phyloP scores from a whole-genome alignment of 805 yeast species.

The Nakazawaea molendinolei region DNA sequence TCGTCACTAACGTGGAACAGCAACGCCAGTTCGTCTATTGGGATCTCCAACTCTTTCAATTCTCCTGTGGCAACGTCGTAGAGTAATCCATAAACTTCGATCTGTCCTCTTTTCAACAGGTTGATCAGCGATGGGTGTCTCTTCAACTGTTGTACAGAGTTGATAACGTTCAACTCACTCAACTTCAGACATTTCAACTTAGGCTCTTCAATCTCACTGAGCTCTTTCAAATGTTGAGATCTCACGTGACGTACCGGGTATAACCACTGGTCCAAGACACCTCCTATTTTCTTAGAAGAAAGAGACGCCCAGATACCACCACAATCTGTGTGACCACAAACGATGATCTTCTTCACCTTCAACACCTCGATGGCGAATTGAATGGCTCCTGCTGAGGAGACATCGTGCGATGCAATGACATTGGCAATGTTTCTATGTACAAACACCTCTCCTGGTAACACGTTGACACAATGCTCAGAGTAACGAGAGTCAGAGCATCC shows the following conservation, averaged over 20 bases:
- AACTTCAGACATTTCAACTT: slow-evolving; percentile 51
- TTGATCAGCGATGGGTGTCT: slow-evolving; percentile 61
- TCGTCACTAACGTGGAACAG: slow-evolving; percentile 16
- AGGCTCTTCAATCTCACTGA: slow-evolving; percentile 45
- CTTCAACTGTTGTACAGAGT: slow-evolving; percentile 62
- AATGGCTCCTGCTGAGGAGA: slow-evolving; percentile 67
- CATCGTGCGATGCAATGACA: slow-evolving; percentile 61
- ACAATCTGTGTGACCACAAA: slow-evolving; percentile 94
- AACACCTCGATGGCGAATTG: slow-evolving; percentile 85
- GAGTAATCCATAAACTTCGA: slow-evolving; percentile 77
- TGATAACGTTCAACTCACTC: slow-evolving; percentile 69
- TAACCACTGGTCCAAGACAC: slow-evolving; percentile 68
- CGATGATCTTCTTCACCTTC: slow-evolving; percentile 72
- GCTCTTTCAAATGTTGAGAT: slow-evolving; percentile 45
- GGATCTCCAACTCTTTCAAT: slow-evolving; percentile 30
- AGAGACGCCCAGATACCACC: slow-evolving; percentile 87
- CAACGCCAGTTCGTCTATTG: slow-evolving; percentile 15
- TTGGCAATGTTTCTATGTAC: slow-evolving; percentile 88
- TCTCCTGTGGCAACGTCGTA: slow-evolving; percentile 79
- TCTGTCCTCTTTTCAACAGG: slow-evolving; percentile 53
- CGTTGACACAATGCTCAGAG: slow-evolving; percentile 68
- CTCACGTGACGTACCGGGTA: slow-evolving; percentile 62
- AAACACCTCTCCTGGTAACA: slow-evolving; percentile 89
- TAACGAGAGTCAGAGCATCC: slow-evolving; percentile 93
- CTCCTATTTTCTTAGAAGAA: slow-evolving; percentile 56